Conservation (phyloP, 2,329 filamentous ascomycete species). For the Colletotrichum phormii region DNA sequence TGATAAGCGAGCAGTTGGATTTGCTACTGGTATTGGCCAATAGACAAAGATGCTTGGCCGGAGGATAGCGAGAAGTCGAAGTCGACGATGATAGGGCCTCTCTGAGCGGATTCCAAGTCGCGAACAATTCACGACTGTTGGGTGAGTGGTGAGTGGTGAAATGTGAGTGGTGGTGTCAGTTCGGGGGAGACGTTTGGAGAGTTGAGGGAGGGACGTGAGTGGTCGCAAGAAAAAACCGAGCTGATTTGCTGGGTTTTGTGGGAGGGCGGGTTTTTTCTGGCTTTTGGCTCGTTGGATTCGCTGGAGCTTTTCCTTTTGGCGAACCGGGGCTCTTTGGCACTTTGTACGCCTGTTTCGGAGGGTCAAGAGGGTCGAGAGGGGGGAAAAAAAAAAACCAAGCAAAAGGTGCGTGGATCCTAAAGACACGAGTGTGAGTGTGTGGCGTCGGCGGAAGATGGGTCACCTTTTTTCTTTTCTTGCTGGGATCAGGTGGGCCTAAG, state of each 20-base stretch:
- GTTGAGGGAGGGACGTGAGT: slow-evolving; percentile 41
- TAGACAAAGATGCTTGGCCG: slow-evolving; percentile 52
- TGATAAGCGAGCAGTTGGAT: slow-evolving; percentile 50
- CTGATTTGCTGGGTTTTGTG: slow-evolving; percentile 38
- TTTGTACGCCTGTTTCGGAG: slow-evolving; percentile 37
- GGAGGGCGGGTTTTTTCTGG: slow-evolving; percentile 38
- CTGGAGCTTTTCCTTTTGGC: slow-evolving; percentile 25
- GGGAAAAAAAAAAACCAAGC: slow-evolving; percentile 15
- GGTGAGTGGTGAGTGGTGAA: slow-evolving; percentile 31
- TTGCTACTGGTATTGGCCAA: slow-evolving; percentile 53
- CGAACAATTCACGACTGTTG: slow-evolving; percentile 42
- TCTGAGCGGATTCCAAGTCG: slow-evolving; percentile 45
- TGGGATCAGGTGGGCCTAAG: slow-evolving; percentile 25
- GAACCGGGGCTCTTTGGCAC: slow-evolving; percentile 31
- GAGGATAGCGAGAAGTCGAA: slow-evolving; percentile 42
- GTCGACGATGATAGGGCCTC: slow-evolving; percentile 64
- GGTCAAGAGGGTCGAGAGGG: neutral
- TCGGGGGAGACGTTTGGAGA: slow-evolving; percentile 41
- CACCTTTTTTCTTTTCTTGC: slow-evolving; percentile 12
- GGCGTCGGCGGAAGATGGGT: slow-evolving; percentile 32
- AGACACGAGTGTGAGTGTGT: slow-evolving; percentile 19
- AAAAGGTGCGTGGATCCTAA: slow-evolving; percentile 28
- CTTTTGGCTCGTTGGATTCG: slow-evolving; percentile 37
- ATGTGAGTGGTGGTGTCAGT: slow-evolving; percentile 36
- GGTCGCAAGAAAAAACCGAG: slow-evolving; percentile 40